A percentile compares a stretch with the other conserved stretches of the same genome.
Evolutionary conservation across 148 eudicot species (phyloP).

Genomic region (Rhododendron ferrugineum): DNA sequence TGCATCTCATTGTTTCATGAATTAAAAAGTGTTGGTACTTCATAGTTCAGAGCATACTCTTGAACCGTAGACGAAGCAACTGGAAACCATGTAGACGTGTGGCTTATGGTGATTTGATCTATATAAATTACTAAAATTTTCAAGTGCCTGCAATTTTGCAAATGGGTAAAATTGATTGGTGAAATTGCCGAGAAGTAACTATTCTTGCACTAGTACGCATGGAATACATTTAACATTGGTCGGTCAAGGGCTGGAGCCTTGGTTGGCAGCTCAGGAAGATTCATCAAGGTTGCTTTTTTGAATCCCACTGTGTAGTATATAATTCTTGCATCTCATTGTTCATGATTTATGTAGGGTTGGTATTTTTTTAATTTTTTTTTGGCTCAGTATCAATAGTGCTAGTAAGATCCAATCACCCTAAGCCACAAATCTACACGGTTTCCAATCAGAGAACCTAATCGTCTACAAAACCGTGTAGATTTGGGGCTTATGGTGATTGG

Average conservation of each 20-base stretch:
- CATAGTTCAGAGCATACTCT: background rate
- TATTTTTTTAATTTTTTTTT: background rate
- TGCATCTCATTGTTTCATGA: background rate
- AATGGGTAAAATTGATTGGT: background rate
- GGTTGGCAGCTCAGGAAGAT: slow-evolving; percentile 92
- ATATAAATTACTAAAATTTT: background rate
- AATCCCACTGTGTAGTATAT: background rate
- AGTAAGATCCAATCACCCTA: background rate
- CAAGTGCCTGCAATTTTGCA: background rate
- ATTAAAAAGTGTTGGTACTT: background rate
- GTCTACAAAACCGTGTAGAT: background rate
- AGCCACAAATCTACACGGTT: background rate
- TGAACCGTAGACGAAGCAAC: background rate
- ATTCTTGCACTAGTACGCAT: background rate
- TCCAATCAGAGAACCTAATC: background rate
- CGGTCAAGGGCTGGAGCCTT: slow-evolving; percentile 47
- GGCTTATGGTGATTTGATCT: background rate
- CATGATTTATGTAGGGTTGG: background rate
- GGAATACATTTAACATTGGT: too few relatives aligned
- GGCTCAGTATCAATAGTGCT: background rate
- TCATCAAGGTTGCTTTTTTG: slow-evolving; percentile 56
- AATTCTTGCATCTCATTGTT: slow-evolving; percentile 2
- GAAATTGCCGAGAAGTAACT: background rate
- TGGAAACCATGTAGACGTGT: background rate
- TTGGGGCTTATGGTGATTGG: background rate